Conservation (phyloP, 106 monocot genomes). For the Phalaenopsis equestris region DNA sequence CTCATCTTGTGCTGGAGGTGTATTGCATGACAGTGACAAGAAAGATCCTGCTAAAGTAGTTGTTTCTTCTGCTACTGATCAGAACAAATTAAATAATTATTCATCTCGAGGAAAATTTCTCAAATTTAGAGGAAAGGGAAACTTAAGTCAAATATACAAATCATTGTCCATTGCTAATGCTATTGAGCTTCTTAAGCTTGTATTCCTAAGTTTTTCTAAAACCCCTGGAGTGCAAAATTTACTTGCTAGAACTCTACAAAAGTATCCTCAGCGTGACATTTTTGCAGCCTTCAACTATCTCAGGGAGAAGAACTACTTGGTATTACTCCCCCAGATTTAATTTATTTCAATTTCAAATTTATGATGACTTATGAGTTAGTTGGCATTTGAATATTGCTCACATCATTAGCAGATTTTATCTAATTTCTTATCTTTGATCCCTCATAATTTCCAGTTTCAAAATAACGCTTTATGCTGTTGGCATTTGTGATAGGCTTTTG, state of each 20-base stretch:
- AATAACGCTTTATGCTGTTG: background rate
- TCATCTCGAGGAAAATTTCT: slow-evolving; percentile 25
- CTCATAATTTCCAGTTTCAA: background rate
- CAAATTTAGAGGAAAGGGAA: slow-evolving; percentile 18
- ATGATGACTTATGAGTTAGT: background rate
- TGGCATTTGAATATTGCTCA: background rate
- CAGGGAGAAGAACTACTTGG: slow-evolving; percentile 68
- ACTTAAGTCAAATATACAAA: slow-evolving; percentile 30
- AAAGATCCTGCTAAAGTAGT: background rate
- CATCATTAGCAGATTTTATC: background rate
- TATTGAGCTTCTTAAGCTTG: slow-evolving; percentile 78
- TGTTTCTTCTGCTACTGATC: slow-evolving; percentile 7
- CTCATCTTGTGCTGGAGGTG: slow-evolving; percentile 14
- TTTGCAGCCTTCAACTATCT: slow-evolving; percentile 61
- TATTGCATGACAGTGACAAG: slow-evolving; percentile 10
- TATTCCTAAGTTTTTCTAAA: slow-evolving; percentile 50
- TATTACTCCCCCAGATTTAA: slow-evolving; percentile 11
- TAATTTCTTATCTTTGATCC: background rate
- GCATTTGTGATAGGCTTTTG: background rate
- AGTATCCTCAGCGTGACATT: slow-evolving; percentile 65
- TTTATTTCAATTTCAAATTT: background rate
- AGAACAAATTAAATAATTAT: slow-evolving; percentile 22
- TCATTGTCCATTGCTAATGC: slow-evolving; percentile 73
- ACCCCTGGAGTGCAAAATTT: slow-evolving; percentile 46
- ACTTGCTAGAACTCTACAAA: slow-evolving; percentile 43